Evolutionary conservation across 2,329 filamentous ascomycete species (phyloP).

Genomic region (Pseudocercospora pini-densiflorae): DNA sequence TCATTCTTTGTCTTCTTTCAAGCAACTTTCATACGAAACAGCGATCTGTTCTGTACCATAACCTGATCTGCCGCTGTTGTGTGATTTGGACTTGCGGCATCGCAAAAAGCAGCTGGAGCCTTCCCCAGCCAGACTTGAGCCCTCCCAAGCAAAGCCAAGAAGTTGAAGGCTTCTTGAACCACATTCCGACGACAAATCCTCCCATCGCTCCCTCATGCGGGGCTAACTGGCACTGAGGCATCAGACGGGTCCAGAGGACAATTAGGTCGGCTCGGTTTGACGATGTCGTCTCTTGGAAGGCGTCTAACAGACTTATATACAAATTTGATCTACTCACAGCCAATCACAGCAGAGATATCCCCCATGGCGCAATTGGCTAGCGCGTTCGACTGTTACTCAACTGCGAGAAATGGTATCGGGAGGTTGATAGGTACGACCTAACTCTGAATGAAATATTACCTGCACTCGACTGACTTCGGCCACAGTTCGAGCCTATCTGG

Average conservation of each 20-base stretch:
- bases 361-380: conserved; percentile 12
- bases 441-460: neutral
- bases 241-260: neutral
- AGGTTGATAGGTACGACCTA: conserved; percentile 1
- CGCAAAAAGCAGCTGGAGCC: neutral
- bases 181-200: neutral
- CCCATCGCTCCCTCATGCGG: neutral
- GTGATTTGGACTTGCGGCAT: neutral
- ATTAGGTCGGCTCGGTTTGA: neutral
- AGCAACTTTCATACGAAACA: neutral
- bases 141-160: neutral
- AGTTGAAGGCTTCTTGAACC: neutral
- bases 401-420: neutral
- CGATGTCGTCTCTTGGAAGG: no score
- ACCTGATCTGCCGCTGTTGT: neutral
- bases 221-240: neutral
- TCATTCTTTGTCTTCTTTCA: neutral
- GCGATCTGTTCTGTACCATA: neutral
- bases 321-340: neutral
- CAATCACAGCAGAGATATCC: conserved; percentile 1
- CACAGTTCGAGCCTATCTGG: neutral
- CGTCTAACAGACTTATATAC: neutral
- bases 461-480: neutral
- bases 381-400: conserved; percentile 9
- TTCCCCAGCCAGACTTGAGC: neutral